Evolutionary conservation across 2,329 filamentous ascomycete genomes (phyloP), one percentile per base, ranked within the genome.

Genomic region (Fusarium sp.): DNA sequence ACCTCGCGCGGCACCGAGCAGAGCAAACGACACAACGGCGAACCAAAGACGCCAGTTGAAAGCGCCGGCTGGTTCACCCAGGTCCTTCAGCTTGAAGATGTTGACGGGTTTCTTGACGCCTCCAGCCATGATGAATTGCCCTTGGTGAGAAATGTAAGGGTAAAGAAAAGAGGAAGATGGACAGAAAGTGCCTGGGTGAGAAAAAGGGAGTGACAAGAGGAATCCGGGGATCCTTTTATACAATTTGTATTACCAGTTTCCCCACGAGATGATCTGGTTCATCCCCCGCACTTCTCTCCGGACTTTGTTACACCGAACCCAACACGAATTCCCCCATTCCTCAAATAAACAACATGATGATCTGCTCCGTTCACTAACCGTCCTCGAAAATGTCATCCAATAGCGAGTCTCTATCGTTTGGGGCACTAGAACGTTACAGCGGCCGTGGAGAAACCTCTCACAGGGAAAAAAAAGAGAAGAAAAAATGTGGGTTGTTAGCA

Each of bases 41-140:
- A 93, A 93, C 91, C 92, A 94, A 69, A 95, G 85, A 48, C 89
- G 86, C 92, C 92, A 94, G 83, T 95, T 95, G 80, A 94, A 89
- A 69, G 91, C 87, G 77, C 92, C 89, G 61, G 87, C 86, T 9
- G 93, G 93, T 67, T 93, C 92, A 65, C 88, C 88, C 54, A 90
- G 84, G 69, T 92, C 80, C 76, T 89, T 86, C 69, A 91, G 81
- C 75, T 85, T 87, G 83, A 93, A 94, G 76, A 93, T 84, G 76
- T 89, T 88, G 80, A 88, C 83, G 64, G 86, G 86, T 76, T 87
- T 88, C 80, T 88, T 88, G 65, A 85, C 84, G 67, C 84, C 84
- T 69, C 84, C 85, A 58, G 84, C 85, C 85, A 87, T 87, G 39
- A 37, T 66, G 59, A 49, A 29, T n/a, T 38, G 23, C 23, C 44